Conservation (phyloP, 192 early-diverging fungal genomes). For the Backusella psychrophila region DNA sequence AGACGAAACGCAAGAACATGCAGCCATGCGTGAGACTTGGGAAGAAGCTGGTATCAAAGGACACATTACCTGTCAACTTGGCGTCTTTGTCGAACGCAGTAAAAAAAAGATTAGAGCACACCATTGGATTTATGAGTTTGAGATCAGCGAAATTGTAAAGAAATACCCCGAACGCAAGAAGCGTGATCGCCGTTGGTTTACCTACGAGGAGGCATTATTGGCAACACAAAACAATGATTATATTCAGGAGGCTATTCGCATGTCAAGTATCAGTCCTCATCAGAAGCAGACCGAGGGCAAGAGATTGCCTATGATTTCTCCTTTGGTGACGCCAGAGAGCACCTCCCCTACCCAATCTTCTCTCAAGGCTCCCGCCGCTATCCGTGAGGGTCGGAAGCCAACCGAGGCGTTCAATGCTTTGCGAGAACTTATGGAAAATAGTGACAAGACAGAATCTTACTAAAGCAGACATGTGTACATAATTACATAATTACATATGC, state of each 20-base stretch:
- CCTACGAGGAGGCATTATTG: conserved; percentile 27
- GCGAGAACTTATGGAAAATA: background rate
- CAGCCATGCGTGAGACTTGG: conserved; percentile 58
- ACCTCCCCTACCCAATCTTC: background rate
- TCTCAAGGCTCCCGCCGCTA: background rate
- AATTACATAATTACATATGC: too few relatives aligned
- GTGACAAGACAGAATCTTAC: background rate
- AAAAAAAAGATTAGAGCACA: conserved; percentile 37
- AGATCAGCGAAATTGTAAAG: conserved; percentile 47
- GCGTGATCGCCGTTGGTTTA: conserved; percentile 36
- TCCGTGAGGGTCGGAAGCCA: background rate
- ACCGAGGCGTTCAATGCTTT: conserved; percentile 1
- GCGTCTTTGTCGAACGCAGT: conserved; percentile 43
- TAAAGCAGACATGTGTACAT: background rate
- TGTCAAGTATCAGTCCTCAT: conserved; percentile 18
- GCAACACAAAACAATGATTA: conserved; percentile 19
- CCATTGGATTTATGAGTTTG: conserved; percentile 53
- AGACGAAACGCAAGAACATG: conserved; percentile 53
- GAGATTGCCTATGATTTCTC: background rate
- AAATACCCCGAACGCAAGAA: conserved; percentile 51
- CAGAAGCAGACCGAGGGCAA: background rate
- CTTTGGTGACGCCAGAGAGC: background rate
- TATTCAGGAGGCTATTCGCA: conserved; percentile 27
- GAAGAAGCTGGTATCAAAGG: conserved; percentile 61
- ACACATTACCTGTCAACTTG: conserved; percentile 40